Base-by-base conservation (phyloP, 305 asterid genomes). In the Solanum hybrid region DNA sequence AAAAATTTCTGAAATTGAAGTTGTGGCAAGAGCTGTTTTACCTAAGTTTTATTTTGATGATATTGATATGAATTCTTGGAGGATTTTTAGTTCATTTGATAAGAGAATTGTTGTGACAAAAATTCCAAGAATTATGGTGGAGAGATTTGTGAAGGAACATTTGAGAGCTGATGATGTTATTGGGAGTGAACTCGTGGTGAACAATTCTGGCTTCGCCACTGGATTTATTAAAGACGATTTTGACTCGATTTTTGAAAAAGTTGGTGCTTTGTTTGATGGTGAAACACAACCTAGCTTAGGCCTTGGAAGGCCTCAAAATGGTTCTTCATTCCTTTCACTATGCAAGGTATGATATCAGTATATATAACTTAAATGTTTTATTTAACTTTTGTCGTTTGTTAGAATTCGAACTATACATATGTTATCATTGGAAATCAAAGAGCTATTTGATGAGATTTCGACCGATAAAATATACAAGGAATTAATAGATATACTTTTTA, bases 51-150 rank as follows among this genome's bases (percentile, higher is more conserved):
- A 92, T 85, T 89, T 91, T 26, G 98, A 97, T 73, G 98, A 97
- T 61, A 76, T 92, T 37, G 85, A 97, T 6, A 90, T 95, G 94
- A 93, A 93, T 68, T 94, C 93, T 10, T 97, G 98, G 98, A 92
- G 92, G n/a, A 93, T 90, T 4, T 97, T 97, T 34, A 90, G 94
- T 32, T 91, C 93, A 0, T 87, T 38, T 29, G 92, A 93, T 33
- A 93, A 90, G 91, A 90, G 98, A 10, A 92, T 96, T 10, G 98
- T 96, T 82, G 96, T 96, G 93, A 94, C 96, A 1, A 95, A 92
- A 89, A 95, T 93, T 93, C 99, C 99, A 2, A 93, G 96, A 90
- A 70, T 97, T 36, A 94, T 97, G 97, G 97, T 95, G 86, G 97
- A 97, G 91, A 95, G 93, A 91, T 97, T 97, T 33, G 98, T 89